These are phyloP conservation scores for Cucumis cinereus DNA, from an alignment of 306 rosid genomes.

Conservation along the genomic window DNA sequence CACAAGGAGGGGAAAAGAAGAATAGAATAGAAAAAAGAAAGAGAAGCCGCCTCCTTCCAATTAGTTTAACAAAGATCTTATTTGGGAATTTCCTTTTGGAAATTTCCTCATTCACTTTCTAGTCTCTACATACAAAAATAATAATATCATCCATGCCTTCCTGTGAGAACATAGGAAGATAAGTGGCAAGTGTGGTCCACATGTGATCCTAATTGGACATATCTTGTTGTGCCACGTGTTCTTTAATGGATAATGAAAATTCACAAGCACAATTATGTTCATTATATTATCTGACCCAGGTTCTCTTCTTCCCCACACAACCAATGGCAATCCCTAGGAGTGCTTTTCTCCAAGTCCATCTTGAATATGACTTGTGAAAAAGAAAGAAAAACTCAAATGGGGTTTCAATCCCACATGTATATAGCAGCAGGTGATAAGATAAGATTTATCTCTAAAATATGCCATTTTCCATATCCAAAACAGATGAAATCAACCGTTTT, in stretches of 20 bases:
- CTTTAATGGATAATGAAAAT: constrained; percentile 6
- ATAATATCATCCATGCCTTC: constrained; percentile 6
- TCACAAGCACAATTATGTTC: neutral
- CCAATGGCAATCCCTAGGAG: constrained; percentile 4
- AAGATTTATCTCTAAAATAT: constrained; percentile 10
- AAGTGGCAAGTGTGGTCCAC: constrained; percentile 27
- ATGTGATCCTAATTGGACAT: constrained; percentile 6
- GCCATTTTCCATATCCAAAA: neutral
- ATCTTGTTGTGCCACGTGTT: constrained; percentile 8
- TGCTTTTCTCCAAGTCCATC: neutral
- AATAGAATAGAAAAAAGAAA: neutral
- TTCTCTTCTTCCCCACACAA: neutral
- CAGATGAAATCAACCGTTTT: neutral
- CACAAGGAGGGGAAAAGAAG: neutral
- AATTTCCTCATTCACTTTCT: constrained; percentile 9
- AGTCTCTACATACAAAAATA: neutral
- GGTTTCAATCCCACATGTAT: constrained; percentile 5
- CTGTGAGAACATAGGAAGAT: constrained; percentile 9
- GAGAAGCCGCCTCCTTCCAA: neutral
- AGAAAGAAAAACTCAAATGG: neutral
- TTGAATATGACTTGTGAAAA: neutral
- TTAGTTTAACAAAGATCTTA: constrained; percentile 1
- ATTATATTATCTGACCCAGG: constrained; percentile 6
- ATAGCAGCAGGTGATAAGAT: constrained; percentile 4
- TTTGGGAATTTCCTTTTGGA: constrained; percentile 6